Conservation (phyloP, 139 green algal species). For the Micractinium conductrix region DNA sequence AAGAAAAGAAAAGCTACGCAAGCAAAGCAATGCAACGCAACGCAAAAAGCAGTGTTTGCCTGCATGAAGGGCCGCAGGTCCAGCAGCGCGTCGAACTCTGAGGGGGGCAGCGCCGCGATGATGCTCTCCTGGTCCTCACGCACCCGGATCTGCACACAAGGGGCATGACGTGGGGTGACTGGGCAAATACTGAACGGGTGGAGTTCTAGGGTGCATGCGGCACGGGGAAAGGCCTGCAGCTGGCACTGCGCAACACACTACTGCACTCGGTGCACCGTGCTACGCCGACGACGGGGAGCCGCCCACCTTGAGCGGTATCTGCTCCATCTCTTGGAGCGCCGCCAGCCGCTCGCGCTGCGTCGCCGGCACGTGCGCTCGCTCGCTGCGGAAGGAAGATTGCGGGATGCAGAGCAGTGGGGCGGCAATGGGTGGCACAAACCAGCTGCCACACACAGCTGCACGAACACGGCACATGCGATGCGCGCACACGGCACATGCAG, state of each 20-base stretch:
- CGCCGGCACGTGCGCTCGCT: constrained; percentile 10
- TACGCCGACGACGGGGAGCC: too few species aligned
- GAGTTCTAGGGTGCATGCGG: too few species aligned
- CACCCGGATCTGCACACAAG: constrained; percentile 14
- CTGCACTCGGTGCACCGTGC: neutral
- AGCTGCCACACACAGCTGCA: neutral
- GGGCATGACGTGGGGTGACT: too few species aligned
- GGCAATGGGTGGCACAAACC: neutral
- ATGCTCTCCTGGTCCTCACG: constrained; percentile 16
- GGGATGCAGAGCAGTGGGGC: neutral
- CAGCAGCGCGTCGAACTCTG: constrained; percentile 13
- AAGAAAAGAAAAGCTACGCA: too few species aligned
- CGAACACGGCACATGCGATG: neutral
- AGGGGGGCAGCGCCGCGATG: neutral
- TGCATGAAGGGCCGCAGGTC: constrained; percentile 23
- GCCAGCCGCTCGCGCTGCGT: constrained; percentile 1
- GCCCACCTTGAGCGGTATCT: constrained; percentile 33
- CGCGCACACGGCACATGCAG: neutral
- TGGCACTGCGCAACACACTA: neutral
- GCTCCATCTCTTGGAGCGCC: constrained; percentile 28
- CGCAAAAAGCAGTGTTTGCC: too few species aligned
- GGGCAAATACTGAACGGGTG: too few species aligned
- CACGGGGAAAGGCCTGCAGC: too few species aligned
- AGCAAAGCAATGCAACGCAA: too few species aligned
- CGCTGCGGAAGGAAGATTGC: neutral